phyloP scores from a whole-genome alignment of 805 yeast species.

The Candida sithepensis region DNA sequence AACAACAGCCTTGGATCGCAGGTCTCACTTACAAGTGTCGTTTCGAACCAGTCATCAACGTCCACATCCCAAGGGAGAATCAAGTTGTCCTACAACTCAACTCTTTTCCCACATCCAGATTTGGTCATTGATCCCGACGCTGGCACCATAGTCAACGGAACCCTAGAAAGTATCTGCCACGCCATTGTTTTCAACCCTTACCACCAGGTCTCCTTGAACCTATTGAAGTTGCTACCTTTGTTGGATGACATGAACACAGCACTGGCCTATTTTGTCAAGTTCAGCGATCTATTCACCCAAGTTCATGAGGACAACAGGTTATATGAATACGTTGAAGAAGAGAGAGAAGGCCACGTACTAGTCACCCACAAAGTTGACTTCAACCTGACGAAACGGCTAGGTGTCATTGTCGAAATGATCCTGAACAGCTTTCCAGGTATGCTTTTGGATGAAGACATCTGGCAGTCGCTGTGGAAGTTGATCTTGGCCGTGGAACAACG shows the following conservation, averaged over 20 bases:
- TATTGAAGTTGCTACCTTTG: conserved; percentile 53
- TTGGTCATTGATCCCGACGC: conserved; percentile 46
- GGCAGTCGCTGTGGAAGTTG: conserved; percentile 53
- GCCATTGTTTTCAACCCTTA: conserved; percentile 55
- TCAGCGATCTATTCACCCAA: conserved; percentile 17
- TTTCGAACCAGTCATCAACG: conserved; percentile 2
- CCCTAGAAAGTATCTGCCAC: conserved; percentile 75
- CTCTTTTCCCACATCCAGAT: conserved; percentile 60
- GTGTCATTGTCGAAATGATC: conserved; percentile 52
- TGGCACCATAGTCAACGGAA: conserved; percentile 45
- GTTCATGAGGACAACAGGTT: not conserved
- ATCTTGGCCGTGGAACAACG: conserved; percentile 48
- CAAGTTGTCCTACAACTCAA: conserved; percentile 33
- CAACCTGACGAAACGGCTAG: conserved; percentile 45
- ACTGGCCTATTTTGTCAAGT: conserved; percentile 38
- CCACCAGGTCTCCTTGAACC: conserved; percentile 33
- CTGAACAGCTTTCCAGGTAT: conserved; percentile 63
- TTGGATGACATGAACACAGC: conserved; percentile 44
- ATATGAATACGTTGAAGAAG: conserved; percentile 3
- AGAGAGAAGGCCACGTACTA: not conserved
- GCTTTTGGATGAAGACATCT: conserved; percentile 59
- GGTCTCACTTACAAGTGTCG: conserved; percentile 7
- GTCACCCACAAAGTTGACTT: conserved; percentile 14
- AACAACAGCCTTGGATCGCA: conserved; percentile 9
- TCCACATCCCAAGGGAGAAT: conserved; percentile 2